Evolutionary conservation across 768 basidiomycete species (phyloP).

Genomic region (Rhodotorula sphaerocarpa): DNA sequence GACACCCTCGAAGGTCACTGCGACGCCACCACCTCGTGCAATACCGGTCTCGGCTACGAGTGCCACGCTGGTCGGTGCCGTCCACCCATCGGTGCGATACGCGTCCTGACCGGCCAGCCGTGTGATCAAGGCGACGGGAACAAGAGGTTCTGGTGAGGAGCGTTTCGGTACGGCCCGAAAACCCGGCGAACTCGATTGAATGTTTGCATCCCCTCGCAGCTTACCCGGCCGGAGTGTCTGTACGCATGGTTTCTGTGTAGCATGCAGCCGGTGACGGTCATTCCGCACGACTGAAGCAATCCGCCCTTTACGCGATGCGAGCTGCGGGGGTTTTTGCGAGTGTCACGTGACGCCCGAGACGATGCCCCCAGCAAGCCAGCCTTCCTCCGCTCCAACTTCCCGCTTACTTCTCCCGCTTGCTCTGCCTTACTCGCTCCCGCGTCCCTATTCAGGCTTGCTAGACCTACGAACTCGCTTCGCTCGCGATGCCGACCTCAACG

Average conservation of each 20-base stretch:
- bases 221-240: slow-evolving; percentile 28
- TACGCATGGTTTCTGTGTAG: slow-evolving; percentile 11
- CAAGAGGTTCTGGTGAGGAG: slow-evolving; percentile 30
- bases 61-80: slow-evolving; percentile 26
- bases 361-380: too few species aligned
- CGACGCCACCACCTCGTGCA: slow-evolving; percentile 25
- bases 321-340: too few species aligned
- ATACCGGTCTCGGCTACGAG: slow-evolving; percentile 23
- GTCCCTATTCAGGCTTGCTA: too few species aligned
- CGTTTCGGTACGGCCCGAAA: not conserved
- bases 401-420: too few species aligned
- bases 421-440: too few species aligned
- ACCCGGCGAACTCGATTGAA: too few species aligned
- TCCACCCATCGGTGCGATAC: slow-evolving; percentile 22
- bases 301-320: not conserved
- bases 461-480: too few species aligned
- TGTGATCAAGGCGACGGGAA: slow-evolving; percentile 31
- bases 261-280: slow-evolving; percentile 8
- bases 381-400: too few species aligned
- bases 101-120: slow-evolving; percentile 14
- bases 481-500: too few species aligned
- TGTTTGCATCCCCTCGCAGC: not conserved
- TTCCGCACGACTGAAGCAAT: slow-evolving; percentile 13
- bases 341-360: too few species aligned
- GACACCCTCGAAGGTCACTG: slow-evolving; percentile 31